Conservation (phyloP, 1,284 basidiomycete species). For the Ustilago xerochloae region DNA sequence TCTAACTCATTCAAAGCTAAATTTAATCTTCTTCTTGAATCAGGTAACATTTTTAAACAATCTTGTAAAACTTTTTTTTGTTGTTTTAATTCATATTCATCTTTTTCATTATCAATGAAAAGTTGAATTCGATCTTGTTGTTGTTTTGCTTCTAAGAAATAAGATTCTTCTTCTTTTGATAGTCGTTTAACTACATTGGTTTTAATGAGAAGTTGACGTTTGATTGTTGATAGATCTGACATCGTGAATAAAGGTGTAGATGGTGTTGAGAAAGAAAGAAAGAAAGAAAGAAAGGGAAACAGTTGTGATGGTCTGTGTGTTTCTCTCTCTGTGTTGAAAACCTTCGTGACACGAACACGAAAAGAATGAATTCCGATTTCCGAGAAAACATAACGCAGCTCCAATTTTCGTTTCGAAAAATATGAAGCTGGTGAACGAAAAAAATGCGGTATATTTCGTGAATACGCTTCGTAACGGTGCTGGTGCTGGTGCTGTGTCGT, state of each 20-base stretch:
- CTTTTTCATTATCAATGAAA: conserved; percentile 42
- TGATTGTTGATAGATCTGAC: conserved; percentile 25
- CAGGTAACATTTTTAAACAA: conserved; percentile 58
- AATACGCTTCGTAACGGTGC: no score
- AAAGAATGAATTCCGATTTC: no score
- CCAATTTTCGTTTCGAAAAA: no score
- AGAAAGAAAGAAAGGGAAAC: background rate
- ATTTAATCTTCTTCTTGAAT: conserved; percentile 49
- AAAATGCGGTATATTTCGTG: no score
- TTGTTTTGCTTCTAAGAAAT: conserved; percentile 43
- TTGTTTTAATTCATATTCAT: conserved; percentile 58
- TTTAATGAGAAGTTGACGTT: conserved; percentile 59
- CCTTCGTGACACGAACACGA: no score
- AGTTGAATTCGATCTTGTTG: conserved; percentile 36
- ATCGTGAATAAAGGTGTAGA: background rate
- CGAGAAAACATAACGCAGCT: no score
- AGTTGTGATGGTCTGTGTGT: no score
- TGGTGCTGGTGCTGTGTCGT: no score
- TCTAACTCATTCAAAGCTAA: conserved; percentile 42
- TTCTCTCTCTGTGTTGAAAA: no score
- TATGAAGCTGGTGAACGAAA: no score
- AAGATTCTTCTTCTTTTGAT: conserved; percentile 55
- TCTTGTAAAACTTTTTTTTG: conserved; percentile 48
- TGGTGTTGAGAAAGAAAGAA: background rate
- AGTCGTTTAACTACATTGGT: conserved; percentile 57